Conservation (phyloP, 2,329 filamentous ascomycete species). For the Colletotrichum phormii region DNA sequence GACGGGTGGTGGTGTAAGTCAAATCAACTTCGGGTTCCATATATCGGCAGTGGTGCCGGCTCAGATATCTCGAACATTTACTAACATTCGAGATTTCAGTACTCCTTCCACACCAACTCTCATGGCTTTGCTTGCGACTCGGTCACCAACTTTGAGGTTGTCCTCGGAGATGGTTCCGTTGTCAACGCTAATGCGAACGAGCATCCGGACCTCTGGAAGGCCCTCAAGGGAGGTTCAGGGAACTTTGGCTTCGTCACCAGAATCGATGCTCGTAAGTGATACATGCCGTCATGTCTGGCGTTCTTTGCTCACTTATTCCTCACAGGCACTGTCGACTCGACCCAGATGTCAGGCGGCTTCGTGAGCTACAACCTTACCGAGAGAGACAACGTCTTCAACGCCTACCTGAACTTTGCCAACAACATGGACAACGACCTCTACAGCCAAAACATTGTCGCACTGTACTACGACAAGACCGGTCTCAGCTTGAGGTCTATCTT, state of each 20-base stretch:
- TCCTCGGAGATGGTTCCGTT: slow-evolving; percentile 54
- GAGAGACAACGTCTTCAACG: slow-evolving; percentile 41
- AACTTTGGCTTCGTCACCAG: slow-evolving; percentile 57
- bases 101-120: slow-evolving; percentile 44
- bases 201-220: slow-evolving; percentile 56
- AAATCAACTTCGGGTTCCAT: not conserved
- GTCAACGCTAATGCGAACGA: slow-evolving; percentile 51
- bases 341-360: slow-evolving; percentile 45
- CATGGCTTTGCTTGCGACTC: slow-evolving; percentile 56
- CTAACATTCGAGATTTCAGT: slow-evolving; percentile 8
- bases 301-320: not conserved
- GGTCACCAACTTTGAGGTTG: slow-evolving; percentile 55
- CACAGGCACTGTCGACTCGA: slow-evolving; percentile 29
- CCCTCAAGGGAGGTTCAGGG: slow-evolving; percentile 58
- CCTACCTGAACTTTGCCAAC: slow-evolving; percentile 44
- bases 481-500: slow-evolving; percentile 40
- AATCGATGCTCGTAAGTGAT: slow-evolving; percentile 37
- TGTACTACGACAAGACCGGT: slow-evolving; percentile 37
- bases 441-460: slow-evolving; percentile 45
- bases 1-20: slow-evolving; percentile 38
- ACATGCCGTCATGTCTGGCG: not conserved
- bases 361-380: slow-evolving; percentile 40
- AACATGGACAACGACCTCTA: slow-evolving; percentile 42
- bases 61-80: not conserved
- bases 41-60: no score